Base-by-base conservation (phyloP, 179 eudicot species). In the Silene vulgaris region DNA sequence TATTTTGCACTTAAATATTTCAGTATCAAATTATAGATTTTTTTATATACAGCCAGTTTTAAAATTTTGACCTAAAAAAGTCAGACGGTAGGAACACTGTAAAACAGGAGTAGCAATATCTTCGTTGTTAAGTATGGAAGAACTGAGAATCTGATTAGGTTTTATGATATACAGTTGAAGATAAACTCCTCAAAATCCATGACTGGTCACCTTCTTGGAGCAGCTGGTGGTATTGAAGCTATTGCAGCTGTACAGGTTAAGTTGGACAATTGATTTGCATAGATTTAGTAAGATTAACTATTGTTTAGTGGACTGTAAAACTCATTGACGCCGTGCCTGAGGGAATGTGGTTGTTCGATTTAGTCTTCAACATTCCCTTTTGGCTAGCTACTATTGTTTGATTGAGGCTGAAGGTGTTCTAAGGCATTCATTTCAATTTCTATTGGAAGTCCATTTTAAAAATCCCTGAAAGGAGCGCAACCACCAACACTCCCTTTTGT, bases 181-280 rank as follows among this genome's bases (percentile, higher is more conserved):
- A 90, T 92, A 75, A 94, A 92, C 87, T 94, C 98, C 66, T 83
- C 96, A 69, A 94, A 94, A 80, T 94, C 96, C 19, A 94, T 92
- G 98, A 89, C 88, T 65, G 98, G 98, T 77, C 98, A 94, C 80
- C 90, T 94, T 66, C 89, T 94, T 68, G 98, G 98, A 72, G 98
- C 96, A 75, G 94, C 98, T 81, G 98, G 98, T 76, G 97, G 88
- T 76, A 90, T 94, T 77, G 98, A 92, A 84, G 98, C 97, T 77
- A 91, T 94, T 82, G 97, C 97, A 73, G 90, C 98, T 75, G 83
- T 92, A 61, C 96, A 94, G 98, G 98, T 92, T 74, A 77, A 28
- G 19, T 28, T n/a, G 19, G 29, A 68, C 30, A 19, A 37, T 4
- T 30, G 20, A 54, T 29, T 57, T 13, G 21, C 2, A 26, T 1